Evolutionary conservation across 2,329 filamentous ascomycete species (phyloP).

Genomic region (Cercospora citrullina): DNA sequence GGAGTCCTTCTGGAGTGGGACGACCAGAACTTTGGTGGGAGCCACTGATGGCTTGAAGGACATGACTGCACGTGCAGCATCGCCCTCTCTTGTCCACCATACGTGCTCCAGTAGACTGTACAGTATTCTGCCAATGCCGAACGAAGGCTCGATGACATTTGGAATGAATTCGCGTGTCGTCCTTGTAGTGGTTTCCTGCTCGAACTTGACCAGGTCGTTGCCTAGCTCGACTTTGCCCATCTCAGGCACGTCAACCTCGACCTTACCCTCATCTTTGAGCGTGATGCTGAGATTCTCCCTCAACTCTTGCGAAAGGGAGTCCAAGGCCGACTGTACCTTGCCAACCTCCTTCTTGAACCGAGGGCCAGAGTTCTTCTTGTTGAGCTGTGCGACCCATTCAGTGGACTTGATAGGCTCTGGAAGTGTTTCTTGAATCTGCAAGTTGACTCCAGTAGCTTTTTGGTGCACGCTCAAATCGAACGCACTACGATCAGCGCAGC

Average conservation of each 20-base stretch:
- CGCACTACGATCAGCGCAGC: constrained; percentile 91
- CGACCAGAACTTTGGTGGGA: constrained; percentile 93
- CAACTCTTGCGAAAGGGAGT: constrained; percentile 74
- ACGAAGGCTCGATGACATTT: constrained; percentile 86
- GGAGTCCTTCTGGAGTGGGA: constrained; percentile 78
- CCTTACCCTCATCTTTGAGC: constrained; percentile 71
- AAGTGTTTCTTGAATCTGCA: constrained; percentile 80
- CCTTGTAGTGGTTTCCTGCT: constrained; percentile 78
- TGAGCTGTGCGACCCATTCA: constrained; percentile 82
- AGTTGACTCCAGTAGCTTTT: constrained; percentile 84
- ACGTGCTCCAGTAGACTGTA: constrained; percentile 92
- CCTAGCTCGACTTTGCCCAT: constrained; percentile 73
- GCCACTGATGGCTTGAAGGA: constrained; percentile 76
- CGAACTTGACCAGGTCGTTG: constrained; percentile 78
- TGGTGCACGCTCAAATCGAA: constrained; percentile 92
- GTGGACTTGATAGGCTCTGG: constrained; percentile 76
- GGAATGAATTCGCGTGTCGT: constrained; percentile 88
- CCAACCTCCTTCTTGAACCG: constrained; percentile 94
- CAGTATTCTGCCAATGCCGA: constrained; percentile 92
- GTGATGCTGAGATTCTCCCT: constrained; percentile 76
- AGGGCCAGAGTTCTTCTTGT: constrained; percentile 95
- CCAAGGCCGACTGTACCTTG: constrained; percentile 75
- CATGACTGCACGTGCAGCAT: constrained; percentile 78
- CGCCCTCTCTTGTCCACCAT: constrained; percentile 86
- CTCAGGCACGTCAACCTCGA: constrained; percentile 69